Evolutionary conservation across 495 filamentous ascomycete genomes (phyloP).

Genomic region (Sordaria brevicollis): DNA sequence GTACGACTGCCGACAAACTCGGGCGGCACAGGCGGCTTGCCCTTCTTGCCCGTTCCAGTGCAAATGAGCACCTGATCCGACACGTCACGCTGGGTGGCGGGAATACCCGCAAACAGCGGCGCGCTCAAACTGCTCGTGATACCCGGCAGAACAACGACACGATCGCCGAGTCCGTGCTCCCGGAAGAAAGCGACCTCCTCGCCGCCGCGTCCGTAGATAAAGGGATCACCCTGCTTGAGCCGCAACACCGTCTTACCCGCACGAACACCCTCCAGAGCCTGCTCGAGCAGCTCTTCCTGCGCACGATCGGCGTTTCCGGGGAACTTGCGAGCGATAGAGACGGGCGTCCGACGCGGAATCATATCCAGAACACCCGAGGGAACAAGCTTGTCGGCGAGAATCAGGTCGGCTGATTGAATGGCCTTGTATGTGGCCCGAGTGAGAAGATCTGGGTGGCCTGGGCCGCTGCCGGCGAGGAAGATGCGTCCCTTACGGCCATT

Average conservation of each 20-base stretch:
- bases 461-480: constrained; percentile 85
- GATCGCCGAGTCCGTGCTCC: constrained; percentile 47
- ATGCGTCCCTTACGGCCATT: constrained; percentile 47
- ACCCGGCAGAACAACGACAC: constrained; percentile 63
- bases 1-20: constrained; percentile 68
- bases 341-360: constrained; percentile 78
- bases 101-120: constrained; percentile 80
- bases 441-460: constrained; percentile 83
- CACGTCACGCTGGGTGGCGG: constrained; percentile 78
- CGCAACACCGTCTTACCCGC: constrained; percentile 72
- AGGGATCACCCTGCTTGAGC: constrained; percentile 94
- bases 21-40: constrained; percentile 70
- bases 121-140: constrained; percentile 82
- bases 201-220: constrained; percentile 87
- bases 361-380: constrained; percentile 77
- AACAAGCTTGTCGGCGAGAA: constrained; percentile 94
- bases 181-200: constrained; percentile 89
- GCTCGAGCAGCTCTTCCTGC: constrained; percentile 78
- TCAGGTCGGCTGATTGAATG: constrained; percentile 70
- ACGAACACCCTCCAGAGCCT: constrained; percentile 61
- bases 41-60: constrained; percentile 90
- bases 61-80: constrained; percentile 89
- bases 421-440: constrained; percentile 84
- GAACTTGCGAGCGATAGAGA: constrained; percentile 93
- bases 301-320: constrained; percentile 92